Evolutionary conservation across 2,329 filamentous ascomycete species (phyloP), one percentile per base, ranked within the genome.

Genomic region (Cyanodermella asteris): DNA sequence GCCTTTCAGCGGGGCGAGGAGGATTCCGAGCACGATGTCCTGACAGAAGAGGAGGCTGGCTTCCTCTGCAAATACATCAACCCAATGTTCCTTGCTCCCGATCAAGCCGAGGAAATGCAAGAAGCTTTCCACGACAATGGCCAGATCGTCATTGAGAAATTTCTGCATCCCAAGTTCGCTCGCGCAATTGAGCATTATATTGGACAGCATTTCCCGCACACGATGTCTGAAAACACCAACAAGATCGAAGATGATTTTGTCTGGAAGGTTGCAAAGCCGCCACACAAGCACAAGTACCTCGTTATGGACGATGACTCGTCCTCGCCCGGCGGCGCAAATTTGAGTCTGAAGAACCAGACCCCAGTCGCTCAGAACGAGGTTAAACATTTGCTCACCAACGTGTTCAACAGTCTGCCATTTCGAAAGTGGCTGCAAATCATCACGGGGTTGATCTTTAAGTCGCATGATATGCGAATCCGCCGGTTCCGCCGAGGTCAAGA

Each of bases 221-320:
- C 42, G 3, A 40, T 63, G 5, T 53, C 56, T 4, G 36, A 45
- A 3, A 42, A 45, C 10, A 65, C 61, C 22, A 41, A 47, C 1
- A 58, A 61, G 29, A 68, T 74, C 30, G 64, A 72, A 39, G 56
- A 56, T 22, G 51, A 51, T 32, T 63, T 55, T 20, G 50, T 52
- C 0, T 87, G 77, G 76, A 65, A 61, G 31, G 73, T 90, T 6
- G 77, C 87, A 5, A 64, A 67, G 16, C 87, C 87, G 19, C 87
- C 87, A 1, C 82, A 97, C 53, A 97, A 97, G 54, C 81, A 93
- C 43, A 76, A 82, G 9, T 97, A n/a, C n/a, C n/a, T n/a, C n/a
- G n/a, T n/a, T n/a, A n/a, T n/a, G 35, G 57, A 40, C 24, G 42
- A 38, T 3, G 38, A 41, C 14, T 39, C 42, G 7, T 50, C 26